Base-by-base conservation (phyloP, 345 rosid genomes). In the Gossypium sturtianum region DNA sequence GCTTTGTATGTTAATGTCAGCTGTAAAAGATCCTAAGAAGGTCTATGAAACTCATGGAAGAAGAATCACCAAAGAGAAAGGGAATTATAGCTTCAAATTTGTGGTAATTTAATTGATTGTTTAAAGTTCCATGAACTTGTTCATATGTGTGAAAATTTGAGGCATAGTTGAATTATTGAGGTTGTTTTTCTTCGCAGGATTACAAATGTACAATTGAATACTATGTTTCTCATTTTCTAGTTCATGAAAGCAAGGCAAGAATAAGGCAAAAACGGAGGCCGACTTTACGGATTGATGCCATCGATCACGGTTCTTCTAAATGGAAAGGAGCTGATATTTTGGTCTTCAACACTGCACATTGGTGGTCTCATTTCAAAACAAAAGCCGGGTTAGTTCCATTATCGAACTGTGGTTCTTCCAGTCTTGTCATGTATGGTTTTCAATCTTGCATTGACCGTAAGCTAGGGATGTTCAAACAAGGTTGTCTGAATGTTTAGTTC, bases 281-380 rank as follows among this genome's bases (percentile, higher is more conserved):
- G 60, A 92, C 94, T 22, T 80, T 92, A 83, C 84, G 94, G 58
- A 88, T 95, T n/a, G 98, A 95, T 75, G 81, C 90, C 7, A 86
- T 95, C 51, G 98, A 91, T 86, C 95, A 77, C 60, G 93, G 91
- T 23, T 86, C 99, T 47, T 95, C 98, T 12, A 91, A 86, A 87
- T 95, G 98, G 99, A 89, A 82, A 83, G 93, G 95, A 75, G 97
- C 98, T 74, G 91, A 91, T 84, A 79, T 95, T 67, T 76, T 95
- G 74, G 84, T 95, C 77, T 92, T 95, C 83, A 95, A 95, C 84
- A 85, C 98, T 56, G 99, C 97, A 25, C 97, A 92, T 82, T 95
- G 99, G 99, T 95, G 99, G 99, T 85, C 97, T 48, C 99, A 95
- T 82, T 84, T 78, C 86, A 95, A 95, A 80, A 95, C 99, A 59